Evolutionary conservation across 768 basidiomycete genomes (phyloP).

Genomic region (Kwoniella mangroviensis): DNA sequence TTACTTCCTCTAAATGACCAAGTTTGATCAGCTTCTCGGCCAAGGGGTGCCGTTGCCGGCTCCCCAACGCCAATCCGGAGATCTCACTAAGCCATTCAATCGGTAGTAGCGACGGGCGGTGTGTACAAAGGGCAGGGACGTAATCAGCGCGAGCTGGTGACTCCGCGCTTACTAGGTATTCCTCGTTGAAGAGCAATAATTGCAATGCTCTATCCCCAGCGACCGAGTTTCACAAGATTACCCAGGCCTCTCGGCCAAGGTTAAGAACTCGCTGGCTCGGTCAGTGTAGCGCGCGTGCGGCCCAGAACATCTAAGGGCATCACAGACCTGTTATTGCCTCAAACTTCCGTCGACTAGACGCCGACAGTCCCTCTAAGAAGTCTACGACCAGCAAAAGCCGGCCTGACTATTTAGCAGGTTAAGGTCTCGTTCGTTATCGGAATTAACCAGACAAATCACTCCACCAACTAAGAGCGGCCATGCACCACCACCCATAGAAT

Average conservation of each 20-base stretch:
- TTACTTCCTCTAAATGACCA: constrained; percentile 84
- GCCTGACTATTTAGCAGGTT: constrained; percentile 88
- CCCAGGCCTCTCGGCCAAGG: constrained; percentile 75
- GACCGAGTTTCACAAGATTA: constrained; percentile 80
- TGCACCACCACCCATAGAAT: constrained; percentile 86
- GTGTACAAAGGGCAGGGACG: constrained; percentile 90
- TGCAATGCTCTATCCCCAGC: constrained; percentile 88
- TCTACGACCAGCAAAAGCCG: constrained; percentile 72
- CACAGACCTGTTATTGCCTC: constrained; percentile 91
- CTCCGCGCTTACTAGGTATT: constrained; percentile 88
- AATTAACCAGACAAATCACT: constrained; percentile 98
- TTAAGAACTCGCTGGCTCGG: constrained; percentile 79
- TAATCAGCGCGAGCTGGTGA: constrained; percentile 88
- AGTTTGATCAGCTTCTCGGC: constrained; percentile 72
- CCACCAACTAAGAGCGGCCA: constrained; percentile 85
- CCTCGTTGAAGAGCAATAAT: constrained; percentile 89
- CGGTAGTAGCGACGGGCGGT: constrained; percentile 88
- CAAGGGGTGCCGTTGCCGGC: constrained; percentile 63
- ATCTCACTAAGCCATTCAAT: constrained; percentile 90
- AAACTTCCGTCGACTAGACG: constrained; percentile 82
- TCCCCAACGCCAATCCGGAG: constrained; percentile 74
- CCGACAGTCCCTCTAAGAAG: constrained; percentile 87
- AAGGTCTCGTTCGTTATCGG: constrained; percentile 93
- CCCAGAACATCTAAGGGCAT: constrained; percentile 90
- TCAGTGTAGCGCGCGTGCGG: constrained; percentile 86